Conservation (phyloP, 2,329 filamentous ascomycete genomes). For the Cladosporium austrohemisphaericum region DNA sequence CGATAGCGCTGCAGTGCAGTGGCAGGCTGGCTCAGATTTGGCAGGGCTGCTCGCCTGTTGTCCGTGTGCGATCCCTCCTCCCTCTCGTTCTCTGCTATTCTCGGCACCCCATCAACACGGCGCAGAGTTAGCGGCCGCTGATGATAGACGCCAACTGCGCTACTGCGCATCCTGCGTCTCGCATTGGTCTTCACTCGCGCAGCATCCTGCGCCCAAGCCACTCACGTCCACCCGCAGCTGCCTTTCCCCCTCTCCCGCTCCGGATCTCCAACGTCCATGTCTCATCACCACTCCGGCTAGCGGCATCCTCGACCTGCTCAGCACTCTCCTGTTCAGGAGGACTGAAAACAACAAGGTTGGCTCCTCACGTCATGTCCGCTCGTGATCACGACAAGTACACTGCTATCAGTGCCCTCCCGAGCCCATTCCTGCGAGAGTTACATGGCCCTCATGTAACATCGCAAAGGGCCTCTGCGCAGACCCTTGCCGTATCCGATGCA, state of each 20-base stretch:
- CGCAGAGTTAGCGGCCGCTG: neutral
- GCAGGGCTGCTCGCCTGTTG: neutral
- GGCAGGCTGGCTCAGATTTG: too few relatives aligned
- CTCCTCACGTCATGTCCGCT: conserved; percentile 2
- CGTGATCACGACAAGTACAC: conserved; percentile 10
- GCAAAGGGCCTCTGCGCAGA: too few relatives aligned
- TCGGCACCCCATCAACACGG: conserved; percentile 12
- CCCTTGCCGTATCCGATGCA: too few relatives aligned
- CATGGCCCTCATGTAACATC: too few relatives aligned
- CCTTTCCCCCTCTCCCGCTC: conserved; percentile 7
- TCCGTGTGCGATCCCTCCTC: neutral
- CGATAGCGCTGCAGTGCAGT: too few relatives aligned
- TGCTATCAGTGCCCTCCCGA: too few relatives aligned
- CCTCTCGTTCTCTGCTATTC: neutral
- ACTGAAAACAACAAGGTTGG: conserved; percentile 13
- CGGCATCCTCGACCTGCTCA: neutral
- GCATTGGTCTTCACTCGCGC: conserved; percentile 13
- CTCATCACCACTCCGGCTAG: conserved; percentile 7
- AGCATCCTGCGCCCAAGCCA: neutral
- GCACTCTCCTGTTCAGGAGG: neutral
- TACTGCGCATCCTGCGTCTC: neutral
- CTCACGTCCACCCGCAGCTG: neutral
- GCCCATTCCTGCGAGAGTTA: too few relatives aligned
- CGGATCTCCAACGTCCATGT: conserved; percentile 16
- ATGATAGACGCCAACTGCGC: neutral